Evolutionary conservation across 2,329 filamentous ascomycete genomes (phyloP).

Genomic region (Colletotrichum graminicola): DNA sequence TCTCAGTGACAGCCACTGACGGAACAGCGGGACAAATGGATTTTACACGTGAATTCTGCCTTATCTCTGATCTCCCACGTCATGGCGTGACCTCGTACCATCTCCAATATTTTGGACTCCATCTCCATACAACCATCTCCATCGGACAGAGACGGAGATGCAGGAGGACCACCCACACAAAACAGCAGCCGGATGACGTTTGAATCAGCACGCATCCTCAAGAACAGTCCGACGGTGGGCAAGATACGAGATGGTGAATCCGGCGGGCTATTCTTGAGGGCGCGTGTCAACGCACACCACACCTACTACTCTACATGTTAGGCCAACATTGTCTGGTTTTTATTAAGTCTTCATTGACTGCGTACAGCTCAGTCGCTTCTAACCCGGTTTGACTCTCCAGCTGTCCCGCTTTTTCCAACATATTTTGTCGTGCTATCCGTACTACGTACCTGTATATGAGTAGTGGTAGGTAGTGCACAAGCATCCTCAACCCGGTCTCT

Average conservation of each 20-base stretch:
- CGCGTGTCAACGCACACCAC: neutral
- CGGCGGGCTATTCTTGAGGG: neutral
- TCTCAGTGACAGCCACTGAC: conserved; percentile 7
- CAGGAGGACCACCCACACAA: conserved; percentile 10
- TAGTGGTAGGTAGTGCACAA: too few species aligned
- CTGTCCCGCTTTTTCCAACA: neutral
- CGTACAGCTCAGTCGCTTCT: neutral
- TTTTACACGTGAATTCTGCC: conserved; percentile 40
- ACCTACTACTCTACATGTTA: neutral
- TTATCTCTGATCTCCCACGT: conserved; percentile 36
- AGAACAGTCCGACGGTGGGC: neutral
- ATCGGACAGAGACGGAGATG: neutral
- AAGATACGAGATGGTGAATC: neutral
- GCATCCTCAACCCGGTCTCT: neutral
- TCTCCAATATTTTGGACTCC: neutral
- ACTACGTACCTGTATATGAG: too few species aligned
- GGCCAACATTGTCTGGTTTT: neutral
- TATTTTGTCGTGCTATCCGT: neutral
- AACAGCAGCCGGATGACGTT: neutral
- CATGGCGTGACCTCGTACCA: conserved; percentile 35
- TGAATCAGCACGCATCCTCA: neutral
- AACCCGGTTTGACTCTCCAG: neutral
- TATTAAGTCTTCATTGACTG: neutral
- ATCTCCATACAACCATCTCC: neutral
- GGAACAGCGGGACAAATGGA: conserved; percentile 34